Conservation (phyloP, 768 basidiomycete genomes). For the Boletus subcaerulescens region DNA sequence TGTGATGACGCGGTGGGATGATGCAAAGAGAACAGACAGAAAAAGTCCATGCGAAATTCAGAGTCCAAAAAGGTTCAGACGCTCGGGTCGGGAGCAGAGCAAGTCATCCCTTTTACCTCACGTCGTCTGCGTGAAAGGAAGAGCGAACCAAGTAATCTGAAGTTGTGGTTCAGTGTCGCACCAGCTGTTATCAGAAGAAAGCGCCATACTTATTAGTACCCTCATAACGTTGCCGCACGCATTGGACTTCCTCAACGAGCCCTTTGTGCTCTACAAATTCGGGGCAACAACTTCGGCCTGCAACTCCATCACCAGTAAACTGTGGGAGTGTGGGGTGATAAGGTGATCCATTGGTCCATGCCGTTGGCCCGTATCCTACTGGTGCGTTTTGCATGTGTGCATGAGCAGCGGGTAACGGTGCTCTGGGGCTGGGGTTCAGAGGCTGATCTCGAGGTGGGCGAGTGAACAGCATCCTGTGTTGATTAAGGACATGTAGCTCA, state of each 20-base stretch:
- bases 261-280: conserved; percentile 11
- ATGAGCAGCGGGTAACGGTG: neutral
- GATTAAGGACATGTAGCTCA: conserved; percentile 65
- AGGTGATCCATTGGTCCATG: conserved; percentile 5
- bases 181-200: neutral
- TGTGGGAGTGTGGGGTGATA: neutral
- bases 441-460: conserved; percentile 11
- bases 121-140: conserved; percentile 59
- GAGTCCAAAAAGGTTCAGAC: conserved; percentile 3
- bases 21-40: neutral
- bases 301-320: neutral
- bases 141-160: conserved; percentile 60
- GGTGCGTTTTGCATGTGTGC: neutral
- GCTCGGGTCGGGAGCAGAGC: neutral
- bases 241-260: conserved; percentile 39
- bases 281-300: neutral
- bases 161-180: conserved; percentile 4
- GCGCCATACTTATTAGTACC: conserved; percentile 57
- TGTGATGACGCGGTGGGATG: neutral
- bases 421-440: neutral
- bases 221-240: conserved; percentile 60
- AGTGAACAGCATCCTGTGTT: conserved; percentile 54
- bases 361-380: neutral
- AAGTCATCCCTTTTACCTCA: conserved; percentile 18
- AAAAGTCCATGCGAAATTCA: neutral